A percentile compares a stretch with the other conserved stretches of the same genome.
Conservation (phyloP, 495 filamentous ascomycete genomes). For the Choiromyces venosus region DNA sequence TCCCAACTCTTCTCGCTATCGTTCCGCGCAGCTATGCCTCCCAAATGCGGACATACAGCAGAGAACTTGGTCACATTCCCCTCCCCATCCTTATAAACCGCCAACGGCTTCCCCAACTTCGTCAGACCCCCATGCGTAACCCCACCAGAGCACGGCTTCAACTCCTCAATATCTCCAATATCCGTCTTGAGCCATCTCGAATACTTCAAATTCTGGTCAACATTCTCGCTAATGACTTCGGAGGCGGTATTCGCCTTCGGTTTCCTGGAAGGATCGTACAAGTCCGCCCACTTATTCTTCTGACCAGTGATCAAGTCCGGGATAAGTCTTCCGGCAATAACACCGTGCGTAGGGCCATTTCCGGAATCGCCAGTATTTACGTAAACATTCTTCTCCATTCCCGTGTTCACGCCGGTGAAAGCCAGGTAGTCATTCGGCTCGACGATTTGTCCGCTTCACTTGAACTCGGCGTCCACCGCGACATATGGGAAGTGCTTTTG, state of each 20-base stretch:
- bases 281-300: conserved; percentile 48
- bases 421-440: conserved; percentile 55
- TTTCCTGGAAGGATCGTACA: conserved; percentile 52
- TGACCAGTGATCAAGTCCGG: conserved; percentile 52
- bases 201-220: conserved; percentile 55
- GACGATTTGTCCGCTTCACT: conserved; percentile 56
- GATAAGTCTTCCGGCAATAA: conserved; percentile 51
- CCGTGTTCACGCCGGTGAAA: conserved; percentile 55
- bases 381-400: conserved; percentile 48
- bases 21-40: conserved; percentile 56
- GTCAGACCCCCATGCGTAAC: conserved; percentile 48
- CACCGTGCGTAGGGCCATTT: conserved; percentile 56
- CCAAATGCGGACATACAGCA: conserved; percentile 55
- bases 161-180: conserved; percentile 55
- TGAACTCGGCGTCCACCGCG: conserved; percentile 50
- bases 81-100: conserved; percentile 54
- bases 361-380: conserved; percentile 56
- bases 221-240: conserved; percentile 46
- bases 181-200: conserved; percentile 53
- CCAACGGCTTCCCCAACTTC: conserved; percentile 47
- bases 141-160: conserved; percentile 48
- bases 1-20: conserved; percentile 54
- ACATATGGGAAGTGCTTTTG: conserved; percentile 52
- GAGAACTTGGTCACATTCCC: conserved; percentile 50
- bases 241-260: conserved; percentile 44